Base-by-base conservation (phyloP, 345 rosid genomes). In the Capsella bursapastoris region DNA sequence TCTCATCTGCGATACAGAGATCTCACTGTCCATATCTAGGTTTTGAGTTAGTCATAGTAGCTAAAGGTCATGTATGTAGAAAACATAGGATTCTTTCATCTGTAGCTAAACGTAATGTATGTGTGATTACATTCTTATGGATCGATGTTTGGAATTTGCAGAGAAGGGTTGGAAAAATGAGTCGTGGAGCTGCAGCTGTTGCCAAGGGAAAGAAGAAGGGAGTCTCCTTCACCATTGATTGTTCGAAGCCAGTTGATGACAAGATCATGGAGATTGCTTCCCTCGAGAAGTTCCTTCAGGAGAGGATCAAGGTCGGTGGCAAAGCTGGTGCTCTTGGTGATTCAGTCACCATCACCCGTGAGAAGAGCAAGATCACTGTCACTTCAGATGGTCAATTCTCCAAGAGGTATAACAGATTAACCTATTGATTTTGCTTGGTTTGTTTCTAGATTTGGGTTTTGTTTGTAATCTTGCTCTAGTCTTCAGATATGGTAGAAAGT, bases 311-410 rank as follows among this genome's bases (percentile, higher is more conserved):
- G 78, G 96, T 90, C 16, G 96, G 90, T 5, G 96, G 92, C 43
- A 89, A 89, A 77, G 90, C 95, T 1, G 95, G 95, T 35, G 89
- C 90, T 1, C 89, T 89, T 1, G 95, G 92, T 28, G 95, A 89
- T 29, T 57, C 86, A 2, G 76, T 90, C 44, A 73, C 83, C 0
- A 82, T 90, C 71, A 53, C 85, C 8, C 87, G 90, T 50, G 96
- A 88, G 10, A 90, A 90, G 83, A 80, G 38, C 74, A 86, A 88
- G 82, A 88, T 88, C 55, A 85, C 83, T 12, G 92, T 90, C 72
- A 83, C 92, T 71, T 86, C 92, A n/a, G 89, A 84, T 72, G 81
- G 85, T 15, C 80, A 79, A 56, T 87, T 90, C 89, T 90, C 97
- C 77, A 90, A 89, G 83, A 78, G 97, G 97, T 88, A 80, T 41